Percentiles rank a stretch among this genome's conserved stretches.
These are phyloP conservation scores for Musa schizocarpa DNA, from an alignment of 176 grass and related monocot genomes.

Conservation along the genomic window DNA sequence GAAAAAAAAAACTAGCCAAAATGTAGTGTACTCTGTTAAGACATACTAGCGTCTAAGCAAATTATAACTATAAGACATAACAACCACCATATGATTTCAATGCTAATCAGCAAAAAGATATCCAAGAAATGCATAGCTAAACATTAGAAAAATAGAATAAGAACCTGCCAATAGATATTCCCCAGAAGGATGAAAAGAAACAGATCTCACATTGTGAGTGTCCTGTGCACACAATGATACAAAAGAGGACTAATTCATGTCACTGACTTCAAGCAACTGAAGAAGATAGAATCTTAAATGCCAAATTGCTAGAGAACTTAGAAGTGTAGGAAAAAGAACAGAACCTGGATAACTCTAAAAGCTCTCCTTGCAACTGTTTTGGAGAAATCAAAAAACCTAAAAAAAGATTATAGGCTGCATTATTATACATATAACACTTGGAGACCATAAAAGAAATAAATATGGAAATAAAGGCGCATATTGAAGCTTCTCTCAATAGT, in stretches of 20 bases:
- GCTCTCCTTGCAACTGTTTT: constrained; percentile 88
- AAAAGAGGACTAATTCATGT: background rate
- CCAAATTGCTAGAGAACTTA: background rate
- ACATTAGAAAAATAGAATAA: background rate
- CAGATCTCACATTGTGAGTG: constrained; percentile 96
- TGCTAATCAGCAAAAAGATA: background rate
- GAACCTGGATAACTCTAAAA: constrained; percentile 96
- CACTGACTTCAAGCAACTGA: no score
- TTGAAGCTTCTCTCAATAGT: no score
- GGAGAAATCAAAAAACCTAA: constrained; percentile 96
- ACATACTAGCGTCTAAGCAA: no score
- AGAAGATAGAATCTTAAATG: background rate
- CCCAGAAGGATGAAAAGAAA: constrained; percentile 97
- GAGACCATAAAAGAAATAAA: constrained; percentile 4
- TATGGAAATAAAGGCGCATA: background rate
- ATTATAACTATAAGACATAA: no score
- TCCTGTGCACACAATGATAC: constrained; percentile 53
- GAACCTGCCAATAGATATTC: constrained; percentile 92
- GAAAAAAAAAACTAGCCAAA: no score
- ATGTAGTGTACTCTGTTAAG: no score
- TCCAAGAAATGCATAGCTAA: background rate
- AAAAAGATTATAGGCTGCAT: constrained; percentile 8
- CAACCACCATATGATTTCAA: no score
- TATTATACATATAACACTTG: background rate
- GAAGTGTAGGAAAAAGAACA: constrained; percentile 15